Evolutionary conservation across 1,284 basidiomycete genomes (phyloP), one percentile per base, ranked within the genome.

Genomic region (Cystobasidiaceae sp.): DNA sequence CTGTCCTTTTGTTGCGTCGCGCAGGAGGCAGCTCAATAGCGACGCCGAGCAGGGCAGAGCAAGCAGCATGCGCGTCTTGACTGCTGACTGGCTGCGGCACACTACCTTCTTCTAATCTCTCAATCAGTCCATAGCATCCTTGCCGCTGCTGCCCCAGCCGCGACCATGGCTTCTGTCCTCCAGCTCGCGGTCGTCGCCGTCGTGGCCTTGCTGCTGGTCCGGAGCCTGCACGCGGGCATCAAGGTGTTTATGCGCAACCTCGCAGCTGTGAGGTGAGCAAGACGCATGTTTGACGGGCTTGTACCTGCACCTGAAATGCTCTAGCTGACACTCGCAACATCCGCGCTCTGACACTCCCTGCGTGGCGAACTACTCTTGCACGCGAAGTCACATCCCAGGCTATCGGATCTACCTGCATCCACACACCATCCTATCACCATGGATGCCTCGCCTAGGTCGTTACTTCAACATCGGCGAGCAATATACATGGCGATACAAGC

Each of bases 311-410:
- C 37, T n/a, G 37, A 39, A n/a, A 9, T 39, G 37, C 37, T 39
- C n/a, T n/a, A 9, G 37, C 9, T 39, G 37, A n/a, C 37, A n/a
- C 37, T n/a, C 37, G 37, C 37, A n/a, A n/a, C n/a, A n/a, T n/a
- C n/a, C n/a, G n/a, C n/a, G n/a, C n/a, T n/a, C n/a, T n/a, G n/a
- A n/a, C n/a, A n/a, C n/a, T n/a, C n/a, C n/a, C n/a, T n/a, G n/a
- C n/a, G n/a, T n/a, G n/a, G n/a, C n/a, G n/a, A n/a, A n/a, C n/a
- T n/a, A n/a, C n/a, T n/a, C n/a, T n/a, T n/a, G n/a, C n/a, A n/a
- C n/a, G n/a, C n/a, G n/a, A n/a, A 69, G 68, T 15, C 55, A 69
- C 51, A 65, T 62, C 32, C 68, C 68, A 45, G 66, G 66, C 28
- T 45, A 65, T 43, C 54, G 62, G 19, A 32, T 69, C 6, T n/a